Evolutionary conservation across 345 rosid genomes (phyloP), one percentile per base, ranked within the genome.

Genomic region (Psidium friedrichsthalianum): DNA sequence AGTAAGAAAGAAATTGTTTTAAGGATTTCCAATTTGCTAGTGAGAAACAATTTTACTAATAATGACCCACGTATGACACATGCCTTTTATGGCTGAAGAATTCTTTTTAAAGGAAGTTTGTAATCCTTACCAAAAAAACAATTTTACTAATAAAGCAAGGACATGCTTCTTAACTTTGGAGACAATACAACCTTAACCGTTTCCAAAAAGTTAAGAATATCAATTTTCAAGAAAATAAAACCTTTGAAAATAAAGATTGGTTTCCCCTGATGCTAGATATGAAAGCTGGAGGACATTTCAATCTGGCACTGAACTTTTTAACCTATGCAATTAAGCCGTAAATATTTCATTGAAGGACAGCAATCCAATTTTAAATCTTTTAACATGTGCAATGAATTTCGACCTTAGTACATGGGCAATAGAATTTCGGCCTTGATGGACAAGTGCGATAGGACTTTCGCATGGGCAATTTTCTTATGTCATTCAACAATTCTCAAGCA

Each of bases 341-440:
- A n/a, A 16, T 6, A n/a, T 57, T 24, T 57, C 6, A 57, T 1
- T 0, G 0, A 57, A 5, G 11, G 25, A 25, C 0, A 1, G 0
- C 5, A 57, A 57, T 11, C 12, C 64, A 58, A n/a, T n/a, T 0
- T 11, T 27, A 29, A 61, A 61, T 6, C 0, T 15, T 61, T 61
- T 61, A 29, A 61, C 2, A 14, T 0, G 1, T 1, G 0, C 1
- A 14, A 61, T 61, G 1, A 27, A 61, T 13, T 29, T 0, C 42
- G 42, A 40, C 42, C 42, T 40, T 40, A 40, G 4, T 40, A 61
- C 2, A 14, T 0, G 1, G 1, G 0, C 1, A 14, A 61, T 61
- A n/a, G 1, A 27, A 61, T 13, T 29, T 0, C 42, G 42, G 4
- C 42, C 42, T 25, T 58, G 5, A n/a, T 0, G 2, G 32, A 12